phyloP scores from a whole-genome alignment of 75 land plant genomes.

The Picea glauca region DNA sequence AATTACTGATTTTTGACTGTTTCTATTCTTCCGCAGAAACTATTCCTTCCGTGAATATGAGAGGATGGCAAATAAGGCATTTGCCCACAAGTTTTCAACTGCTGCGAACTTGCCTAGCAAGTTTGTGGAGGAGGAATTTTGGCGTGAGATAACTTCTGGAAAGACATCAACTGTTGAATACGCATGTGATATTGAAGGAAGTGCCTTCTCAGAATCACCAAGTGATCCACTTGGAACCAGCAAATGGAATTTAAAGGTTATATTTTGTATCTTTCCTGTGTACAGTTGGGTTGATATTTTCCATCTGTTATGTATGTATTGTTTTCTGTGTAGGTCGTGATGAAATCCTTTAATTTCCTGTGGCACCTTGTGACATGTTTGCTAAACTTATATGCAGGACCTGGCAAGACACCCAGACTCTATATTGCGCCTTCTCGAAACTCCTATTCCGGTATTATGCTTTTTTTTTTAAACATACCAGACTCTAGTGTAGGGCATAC shows the following conservation, averaged over 20 bases:
- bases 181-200: conserved; percentile 96
- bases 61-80: conserved; percentile 89
- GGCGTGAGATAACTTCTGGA: conserved; percentile 79
- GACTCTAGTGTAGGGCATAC: background rate
- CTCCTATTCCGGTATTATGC: conserved; percentile 59
- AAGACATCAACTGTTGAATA: conserved; percentile 74
- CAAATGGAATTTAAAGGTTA: conserved; percentile 93
- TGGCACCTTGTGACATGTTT: background rate
- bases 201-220: conserved; percentile 81
- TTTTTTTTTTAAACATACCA: background rate
- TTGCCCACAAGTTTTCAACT: conserved; percentile 76
- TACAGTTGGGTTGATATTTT: background rate
- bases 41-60: conserved; percentile 82
- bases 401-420: conserved; percentile 68
- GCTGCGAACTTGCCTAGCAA: conserved; percentile 65
- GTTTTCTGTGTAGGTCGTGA: background rate
- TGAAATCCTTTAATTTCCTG: background rate
- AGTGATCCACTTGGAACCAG: conserved; percentile 70
- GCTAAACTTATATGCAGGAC: conserved; percentile 31
- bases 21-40: conserved; percentile 33
- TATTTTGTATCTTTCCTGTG: background rate
- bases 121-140: conserved; percentile 85
- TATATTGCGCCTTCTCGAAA: conserved; percentile 60
- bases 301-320: background rate
- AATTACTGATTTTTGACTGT: background rate